A percentile compares a stretch with the other conserved stretches of the same genome.
These are phyloP conservation scores for Epicoccum nigrum DNA, from an alignment of 2,329 filamentous ascomycete species.

Conservation along the genomic window DNA sequence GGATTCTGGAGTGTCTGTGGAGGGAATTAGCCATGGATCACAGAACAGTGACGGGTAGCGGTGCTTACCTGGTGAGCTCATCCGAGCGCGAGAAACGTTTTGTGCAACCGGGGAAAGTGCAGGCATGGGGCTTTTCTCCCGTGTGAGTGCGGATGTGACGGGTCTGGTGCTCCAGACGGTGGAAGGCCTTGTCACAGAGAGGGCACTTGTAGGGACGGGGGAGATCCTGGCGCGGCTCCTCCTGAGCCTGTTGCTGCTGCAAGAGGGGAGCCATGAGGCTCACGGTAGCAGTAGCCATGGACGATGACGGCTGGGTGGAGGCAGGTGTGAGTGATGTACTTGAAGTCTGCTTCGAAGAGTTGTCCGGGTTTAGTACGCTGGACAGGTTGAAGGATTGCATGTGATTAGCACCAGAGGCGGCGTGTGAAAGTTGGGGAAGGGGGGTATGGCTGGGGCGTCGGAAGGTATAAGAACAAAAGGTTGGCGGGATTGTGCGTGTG, in stretches of 20 bases:
- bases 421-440: constrained; percentile 44
- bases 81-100: constrained; percentile 97
- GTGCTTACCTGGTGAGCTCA: constrained; percentile 71
- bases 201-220: constrained; percentile 98
- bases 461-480: constrained; percentile 41
- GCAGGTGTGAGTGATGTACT: constrained; percentile 11
- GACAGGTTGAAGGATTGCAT: constrained; percentile 47
- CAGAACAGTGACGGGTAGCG: not conserved
- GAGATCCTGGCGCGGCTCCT: constrained; percentile 76
- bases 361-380: constrained; percentile 49
- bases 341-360: constrained; percentile 17
- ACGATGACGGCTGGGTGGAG: constrained; percentile 18
- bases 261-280: constrained; percentile 61
- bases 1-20: constrained; percentile 87
- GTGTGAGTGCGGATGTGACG: constrained; percentile 95
- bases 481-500: constrained; percentile 34
- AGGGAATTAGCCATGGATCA: constrained; percentile 13
- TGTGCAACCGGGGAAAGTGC: constrained; percentile 92
- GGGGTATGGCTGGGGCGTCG: constrained; percentile 44
- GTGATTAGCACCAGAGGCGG: constrained; percentile 46
- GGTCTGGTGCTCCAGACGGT: constrained; percentile 93
- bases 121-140: constrained; percentile 96
- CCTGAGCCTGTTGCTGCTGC: constrained; percentile 56
- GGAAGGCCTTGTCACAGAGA: constrained; percentile 97
- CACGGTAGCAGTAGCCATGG: constrained; percentile 54